Base-by-base conservation (phyloP, 2,329 filamentous ascomycete genomes). In the Orbilia brochopaga region DNA sequence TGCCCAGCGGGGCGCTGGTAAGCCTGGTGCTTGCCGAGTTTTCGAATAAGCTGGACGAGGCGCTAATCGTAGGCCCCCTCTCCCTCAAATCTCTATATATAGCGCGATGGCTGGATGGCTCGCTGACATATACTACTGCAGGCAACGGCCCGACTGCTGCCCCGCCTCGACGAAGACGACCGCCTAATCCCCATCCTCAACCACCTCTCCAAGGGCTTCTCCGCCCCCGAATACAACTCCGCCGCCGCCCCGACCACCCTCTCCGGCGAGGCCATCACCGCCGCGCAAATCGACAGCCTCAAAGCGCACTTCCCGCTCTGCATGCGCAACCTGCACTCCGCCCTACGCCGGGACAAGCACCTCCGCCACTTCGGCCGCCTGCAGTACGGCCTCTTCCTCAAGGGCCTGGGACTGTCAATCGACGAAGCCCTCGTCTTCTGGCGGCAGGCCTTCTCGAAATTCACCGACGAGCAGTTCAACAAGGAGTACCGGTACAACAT, bases 401-500 rank as follows among this genome's bases (percentile, higher is more conserved):
- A 99, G 80, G 94, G 94, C 46, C 91, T 97, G 69, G 94, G 94
- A 0, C 83, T 99, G 27, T 91, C 86, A 74, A 82, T 99, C n/a
- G 92, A 97, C 77, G 93, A 99, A 80, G 91, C 87, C 76, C 85
- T 99, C 23, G 76, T 91, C 11, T 99, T 99, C 82, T 99, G 94
- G 94, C 88, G 94, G 10, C 85, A 87, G 73, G 83, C 85, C 27
- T 97, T 99, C 85, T 87, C 87, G 78, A 89, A 91, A 75, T 87
- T 95, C 74, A 92, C 90, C 0, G 94, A 97, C 77, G 93, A 97
- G 77, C 88, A 88, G 37, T 99, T 97, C 84, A 95, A 95, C 81
- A 97, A 97, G 78, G 92, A 97, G 78, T 97, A 99, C 81, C 86
- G 90, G 50, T 99, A 99, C 84, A 97, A 99, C 79, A 86, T 97